These are phyloP conservation scores for Agaricales sp. DNA, from an alignment of 1,284 basidiomycete species.

Conservation along the genomic window DNA sequence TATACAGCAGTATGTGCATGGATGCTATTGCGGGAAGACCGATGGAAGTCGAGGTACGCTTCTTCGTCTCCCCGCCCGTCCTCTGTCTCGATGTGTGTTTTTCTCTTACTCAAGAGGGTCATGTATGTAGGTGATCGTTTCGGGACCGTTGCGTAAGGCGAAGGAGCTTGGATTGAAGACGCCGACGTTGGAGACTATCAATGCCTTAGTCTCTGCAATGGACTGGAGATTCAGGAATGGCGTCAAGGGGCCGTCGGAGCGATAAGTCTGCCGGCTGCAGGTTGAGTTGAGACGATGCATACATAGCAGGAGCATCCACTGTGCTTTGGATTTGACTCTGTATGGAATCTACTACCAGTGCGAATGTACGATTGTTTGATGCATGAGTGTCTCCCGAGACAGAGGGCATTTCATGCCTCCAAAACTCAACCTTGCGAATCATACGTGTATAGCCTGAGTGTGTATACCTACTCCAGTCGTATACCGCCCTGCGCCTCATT, in stretches of 20 bases:
- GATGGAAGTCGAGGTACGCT: slow-evolving; percentile 6
- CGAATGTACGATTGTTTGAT: no score
- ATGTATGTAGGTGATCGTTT: slow-evolving; percentile 2
- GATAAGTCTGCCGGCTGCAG: not conserved
- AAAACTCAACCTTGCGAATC: no score
- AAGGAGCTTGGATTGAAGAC: slow-evolving; percentile 6
- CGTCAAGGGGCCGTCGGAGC: not conserved
- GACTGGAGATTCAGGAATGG: slow-evolving; percentile 6
- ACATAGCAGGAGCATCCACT: no score
- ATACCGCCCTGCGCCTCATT: no score
- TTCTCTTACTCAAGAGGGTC: not conserved
- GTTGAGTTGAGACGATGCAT: not conserved
- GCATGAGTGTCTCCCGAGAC: no score
- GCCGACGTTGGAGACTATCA: slow-evolving; percentile 4
- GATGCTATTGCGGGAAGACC: not conserved
- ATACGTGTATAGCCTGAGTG: no score
- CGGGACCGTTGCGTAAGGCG: slow-evolving; percentile 3
- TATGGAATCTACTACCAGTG: no score
- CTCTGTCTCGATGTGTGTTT: not conserved
- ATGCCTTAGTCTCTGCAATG: slow-evolving; percentile 3
- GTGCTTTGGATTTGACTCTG: no score
- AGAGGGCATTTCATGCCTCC: no score
- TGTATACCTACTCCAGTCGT: no score
- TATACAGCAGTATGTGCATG: slow-evolving; percentile 6
- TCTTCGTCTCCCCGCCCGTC: no score